Percentiles rank a stretch among this genome's conserved stretches.
Conservation (phyloP, 257 asterid genomes). For the Solanum medicagineum region DNA sequence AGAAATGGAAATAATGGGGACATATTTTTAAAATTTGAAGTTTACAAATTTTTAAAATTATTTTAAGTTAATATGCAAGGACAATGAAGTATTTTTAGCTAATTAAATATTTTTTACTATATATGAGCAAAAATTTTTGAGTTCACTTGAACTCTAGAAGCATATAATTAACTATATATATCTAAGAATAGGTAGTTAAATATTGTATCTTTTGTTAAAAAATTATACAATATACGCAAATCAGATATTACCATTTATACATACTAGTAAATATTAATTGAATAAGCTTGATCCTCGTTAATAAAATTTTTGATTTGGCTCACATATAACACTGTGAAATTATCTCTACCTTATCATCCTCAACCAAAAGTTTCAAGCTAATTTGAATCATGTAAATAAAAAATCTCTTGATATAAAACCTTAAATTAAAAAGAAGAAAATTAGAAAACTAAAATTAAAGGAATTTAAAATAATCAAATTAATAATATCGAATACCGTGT, state of each 20-base stretch:
- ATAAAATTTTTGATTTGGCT: too few relatives aligned
- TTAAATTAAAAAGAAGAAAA: not conserved
- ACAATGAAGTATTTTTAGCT: not conserved
- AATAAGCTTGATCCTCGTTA: too few relatives aligned
- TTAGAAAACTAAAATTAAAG: rapidly evolving
- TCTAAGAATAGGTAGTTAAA: not conserved
- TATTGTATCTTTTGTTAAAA: not conserved
- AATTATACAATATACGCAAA: not conserved
- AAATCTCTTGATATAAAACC: too few relatives aligned
- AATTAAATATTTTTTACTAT: not conserved
- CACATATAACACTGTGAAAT: too few relatives aligned
- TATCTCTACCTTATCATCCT: too few relatives aligned
- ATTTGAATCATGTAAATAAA: too few relatives aligned
- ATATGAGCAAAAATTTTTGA: not conserved
- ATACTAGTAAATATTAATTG: not conserved
- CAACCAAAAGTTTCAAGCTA: too few relatives aligned
- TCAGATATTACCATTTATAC: not conserved
- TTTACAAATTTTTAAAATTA: too few relatives aligned
- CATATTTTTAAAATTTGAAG: not conserved
- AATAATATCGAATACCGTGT: not conserved
- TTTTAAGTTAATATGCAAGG: not conserved
- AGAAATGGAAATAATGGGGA: not conserved
- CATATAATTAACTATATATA: not conserved
- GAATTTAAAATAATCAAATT: not conserved
- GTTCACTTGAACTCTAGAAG: not conserved